phyloP scores from a whole-genome alignment of 2,329 filamentous ascomycete genomes.

The Bisporella sp. region DNA sequence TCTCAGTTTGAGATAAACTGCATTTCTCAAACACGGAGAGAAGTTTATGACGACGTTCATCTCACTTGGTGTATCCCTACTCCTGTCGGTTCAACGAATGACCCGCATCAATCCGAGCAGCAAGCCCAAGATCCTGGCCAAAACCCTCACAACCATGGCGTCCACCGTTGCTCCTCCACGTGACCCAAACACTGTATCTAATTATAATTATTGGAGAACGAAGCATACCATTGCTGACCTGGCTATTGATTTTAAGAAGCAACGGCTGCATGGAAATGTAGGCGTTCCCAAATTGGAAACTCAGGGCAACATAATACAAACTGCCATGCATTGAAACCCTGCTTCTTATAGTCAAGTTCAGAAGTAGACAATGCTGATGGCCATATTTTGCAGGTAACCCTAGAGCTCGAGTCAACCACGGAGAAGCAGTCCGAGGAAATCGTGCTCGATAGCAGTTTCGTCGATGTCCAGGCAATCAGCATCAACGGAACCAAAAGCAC shows the following conservation, averaged over 20 bases:
- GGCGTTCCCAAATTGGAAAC: not conserved
- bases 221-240: conserved; percentile 77
- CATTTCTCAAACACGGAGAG: no score
- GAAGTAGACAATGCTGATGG: no score
- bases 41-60: no score
- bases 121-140: conserved; percentile 2
- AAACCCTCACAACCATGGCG: conserved; percentile 14
- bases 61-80: no score
- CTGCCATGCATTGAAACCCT: no score
- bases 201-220: conserved; percentile 84
- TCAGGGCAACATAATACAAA: no score
- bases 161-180: conserved; percentile 32
- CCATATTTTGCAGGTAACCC: conserved; percentile 37
- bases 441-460: conserved; percentile 79
- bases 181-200: conserved; percentile 86
- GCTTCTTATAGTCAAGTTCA: no score
- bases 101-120: not conserved
- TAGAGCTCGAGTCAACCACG: conserved; percentile 72
- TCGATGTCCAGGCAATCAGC: conserved; percentile 66
- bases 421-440: conserved; percentile 68
- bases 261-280: conserved; percentile 68
- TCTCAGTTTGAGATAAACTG: no score
- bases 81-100: not conserved
- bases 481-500: conserved; percentile 55
- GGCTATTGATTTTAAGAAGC: conserved; percentile 75